Percentiles rank a stretch among this genome's conserved stretches.
phyloP scores from a whole-genome alignment of 2,329 filamentous ascomycete species.

The Teratosphaeria nubilosa region DNA sequence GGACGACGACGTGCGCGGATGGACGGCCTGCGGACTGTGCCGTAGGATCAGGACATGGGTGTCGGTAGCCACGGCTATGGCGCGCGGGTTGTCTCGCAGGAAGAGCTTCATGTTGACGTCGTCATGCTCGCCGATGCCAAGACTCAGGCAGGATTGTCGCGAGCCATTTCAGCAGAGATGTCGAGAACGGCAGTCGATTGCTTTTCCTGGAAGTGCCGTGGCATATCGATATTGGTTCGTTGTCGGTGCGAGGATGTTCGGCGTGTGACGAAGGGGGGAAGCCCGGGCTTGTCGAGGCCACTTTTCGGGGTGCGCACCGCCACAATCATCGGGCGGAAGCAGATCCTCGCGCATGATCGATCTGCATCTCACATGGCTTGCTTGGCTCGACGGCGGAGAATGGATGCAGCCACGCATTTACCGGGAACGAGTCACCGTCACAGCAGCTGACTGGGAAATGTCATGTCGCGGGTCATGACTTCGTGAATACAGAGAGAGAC shows the following conservation, averaged over 20 bases:
- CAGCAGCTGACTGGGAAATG: no score
- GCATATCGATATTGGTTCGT: neutral
- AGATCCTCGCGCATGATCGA: no score
- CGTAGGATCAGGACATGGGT: slow-evolving; percentile 77
- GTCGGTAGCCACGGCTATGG: slow-evolving; percentile 73
- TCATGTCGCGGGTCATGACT: neutral
- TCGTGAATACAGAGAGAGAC: neutral
- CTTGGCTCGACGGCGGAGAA: no score
- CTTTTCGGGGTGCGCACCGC: neutral
- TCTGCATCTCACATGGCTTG: no score
- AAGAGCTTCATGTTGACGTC: slow-evolving; percentile 57
- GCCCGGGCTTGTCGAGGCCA: neutral
- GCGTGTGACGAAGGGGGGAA: neutral
- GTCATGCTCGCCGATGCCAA: neutral
- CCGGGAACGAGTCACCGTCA: no score
- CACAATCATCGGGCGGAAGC: neutral
- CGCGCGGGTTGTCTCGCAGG: slow-evolving; percentile 77
- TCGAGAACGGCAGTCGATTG: neutral
- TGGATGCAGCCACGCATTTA: no score
- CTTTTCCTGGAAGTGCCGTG: neutral
- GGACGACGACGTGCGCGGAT: slow-evolving; percentile 38
- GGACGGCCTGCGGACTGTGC: slow-evolving; percentile 45
- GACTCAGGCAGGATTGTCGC: neutral
- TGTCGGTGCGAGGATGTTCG: neutral
- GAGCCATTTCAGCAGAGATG: neutral